Evolutionary conservation across 805 yeast genomes (phyloP), one percentile per base, ranked within the genome.

Genomic region (Yarrowia yakushimensis): DNA sequence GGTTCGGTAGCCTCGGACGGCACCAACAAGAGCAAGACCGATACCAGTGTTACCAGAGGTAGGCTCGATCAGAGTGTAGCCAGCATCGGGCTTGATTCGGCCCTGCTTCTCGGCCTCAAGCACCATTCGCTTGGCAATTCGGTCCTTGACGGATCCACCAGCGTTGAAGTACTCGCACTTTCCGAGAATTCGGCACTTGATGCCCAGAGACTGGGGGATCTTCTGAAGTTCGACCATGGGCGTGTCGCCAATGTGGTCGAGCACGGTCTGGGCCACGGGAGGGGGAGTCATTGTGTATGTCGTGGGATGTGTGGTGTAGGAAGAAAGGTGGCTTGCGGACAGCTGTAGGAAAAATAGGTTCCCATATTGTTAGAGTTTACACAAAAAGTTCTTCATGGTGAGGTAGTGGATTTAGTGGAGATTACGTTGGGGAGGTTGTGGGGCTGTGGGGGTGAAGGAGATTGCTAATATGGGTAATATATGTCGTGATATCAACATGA

Each of bases 41-140:
- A 89, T 90, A 75, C 96, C 96, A 46, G 96, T 89, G 77, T 89
- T 89, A 70, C 96, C 96, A 11, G 93, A 86, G 11, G 96, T 90
- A 63, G 96, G 96, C 76, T 89, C 96, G 67, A 90, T 89, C 71
- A 89, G 76, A 33, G 96, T 88, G 71, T 84, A 81, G 4, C 93
- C 93, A 22, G 57, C 57, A 30, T 48, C 41, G n/a, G 96, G 96
- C 74, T 85, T 87, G 70, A 89, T 87, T 66, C 82, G 76, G 59
- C 96, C 96, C 15, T 79, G 76, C 67, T 81, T 81, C 74, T 89
- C 96, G 28, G 96, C 96, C 71, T 88, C 87, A 69, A 87, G 87
- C 30, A 89, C 86, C 96, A 89, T 89, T 71, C 89, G 80, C 70
- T 86, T 82, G 67, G 96, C 96, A 69, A 89, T 89, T 75, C 96